Evolutionary conservation across 148 eudicot species (phyloP).

Genomic region (Amaranthus cruentus): DNA sequence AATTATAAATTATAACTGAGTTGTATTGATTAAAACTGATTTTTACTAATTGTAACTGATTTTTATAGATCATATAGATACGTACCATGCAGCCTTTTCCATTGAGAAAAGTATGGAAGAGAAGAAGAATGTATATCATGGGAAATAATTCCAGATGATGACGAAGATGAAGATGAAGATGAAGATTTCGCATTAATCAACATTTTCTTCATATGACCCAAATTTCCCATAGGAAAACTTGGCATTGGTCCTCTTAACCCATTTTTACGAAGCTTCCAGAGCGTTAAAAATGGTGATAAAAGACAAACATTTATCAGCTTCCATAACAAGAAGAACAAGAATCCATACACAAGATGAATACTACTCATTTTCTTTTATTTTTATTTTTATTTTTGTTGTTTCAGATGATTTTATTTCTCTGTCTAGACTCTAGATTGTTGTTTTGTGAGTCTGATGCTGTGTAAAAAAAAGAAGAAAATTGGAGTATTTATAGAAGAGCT

Average conservation of each 20-base stretch:
- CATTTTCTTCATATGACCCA: conserved; percentile 48
- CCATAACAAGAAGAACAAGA: conserved; percentile 35
- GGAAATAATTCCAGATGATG: conserved; percentile 19
- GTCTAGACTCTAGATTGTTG: too few species aligned
- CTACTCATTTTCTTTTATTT: not conserved
- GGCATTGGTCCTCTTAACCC: conserved; percentile 77
- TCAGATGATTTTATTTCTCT: not conserved
- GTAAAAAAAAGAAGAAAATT: too few species aligned
- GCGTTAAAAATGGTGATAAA: conserved; percentile 41
- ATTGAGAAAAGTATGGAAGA: conserved; percentile 73
- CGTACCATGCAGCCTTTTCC: conserved; percentile 76
- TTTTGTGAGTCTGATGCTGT: too few species aligned
- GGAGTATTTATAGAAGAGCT: too few species aligned
- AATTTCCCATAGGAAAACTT: conserved; percentile 68
- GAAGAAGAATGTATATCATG: conserved; percentile 74
- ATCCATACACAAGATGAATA: conserved; percentile 6
- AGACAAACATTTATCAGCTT: conserved; percentile 42
- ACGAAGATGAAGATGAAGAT: not conserved
- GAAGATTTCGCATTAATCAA: conserved; percentile 12
- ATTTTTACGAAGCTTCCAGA: conserved; percentile 36
- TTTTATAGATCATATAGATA: too few species aligned
- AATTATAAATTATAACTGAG: too few species aligned
- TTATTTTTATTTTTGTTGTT: not conserved
- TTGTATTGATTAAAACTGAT: not conserved
- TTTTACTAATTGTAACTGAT: not conserved